phyloP scores from a whole-genome alignment of 768 basidiomycete species.

The Dentipellis sp. region DNA sequence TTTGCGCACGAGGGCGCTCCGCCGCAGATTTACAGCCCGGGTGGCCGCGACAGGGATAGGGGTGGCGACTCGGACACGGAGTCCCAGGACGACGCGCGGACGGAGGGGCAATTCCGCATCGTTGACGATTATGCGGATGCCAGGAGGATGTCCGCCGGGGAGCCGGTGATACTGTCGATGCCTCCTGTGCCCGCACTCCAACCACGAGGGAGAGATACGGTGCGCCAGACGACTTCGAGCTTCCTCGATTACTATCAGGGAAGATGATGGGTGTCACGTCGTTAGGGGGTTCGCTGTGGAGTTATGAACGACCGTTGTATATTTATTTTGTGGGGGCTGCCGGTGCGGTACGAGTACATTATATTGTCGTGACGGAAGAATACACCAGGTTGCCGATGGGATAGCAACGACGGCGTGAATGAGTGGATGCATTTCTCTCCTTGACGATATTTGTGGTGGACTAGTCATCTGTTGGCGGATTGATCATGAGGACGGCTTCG shows the following conservation, averaged over 20 bases:
- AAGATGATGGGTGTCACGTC: neutral
- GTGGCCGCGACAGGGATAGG: neutral
- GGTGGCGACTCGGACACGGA: neutral
- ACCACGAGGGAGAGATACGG: neutral
- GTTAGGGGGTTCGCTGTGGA: neutral
- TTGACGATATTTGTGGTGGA: too few species aligned
- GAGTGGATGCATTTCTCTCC: too few species aligned
- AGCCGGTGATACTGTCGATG: neutral
- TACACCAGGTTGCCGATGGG: too few species aligned
- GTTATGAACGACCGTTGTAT: too few species aligned
- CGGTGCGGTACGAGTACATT: too few species aligned
- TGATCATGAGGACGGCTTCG: too few species aligned
- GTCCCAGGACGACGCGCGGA: neutral
- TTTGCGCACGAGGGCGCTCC: neutral
- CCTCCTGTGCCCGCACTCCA: neutral
- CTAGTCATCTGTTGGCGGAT: too few species aligned
- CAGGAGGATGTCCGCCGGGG: too few species aligned
- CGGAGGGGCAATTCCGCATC: neutral
- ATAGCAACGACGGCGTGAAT: too few species aligned
- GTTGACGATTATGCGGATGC: neutral
- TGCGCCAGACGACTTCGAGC: neutral
- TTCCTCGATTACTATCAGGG: neutral
- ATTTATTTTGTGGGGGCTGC: too few species aligned
- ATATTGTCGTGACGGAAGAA: too few species aligned
- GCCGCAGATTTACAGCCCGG: neutral